Evolutionary conservation across 495 filamentous ascomycete species (phyloP).

Genomic region (Penicillium odoratum): DNA sequence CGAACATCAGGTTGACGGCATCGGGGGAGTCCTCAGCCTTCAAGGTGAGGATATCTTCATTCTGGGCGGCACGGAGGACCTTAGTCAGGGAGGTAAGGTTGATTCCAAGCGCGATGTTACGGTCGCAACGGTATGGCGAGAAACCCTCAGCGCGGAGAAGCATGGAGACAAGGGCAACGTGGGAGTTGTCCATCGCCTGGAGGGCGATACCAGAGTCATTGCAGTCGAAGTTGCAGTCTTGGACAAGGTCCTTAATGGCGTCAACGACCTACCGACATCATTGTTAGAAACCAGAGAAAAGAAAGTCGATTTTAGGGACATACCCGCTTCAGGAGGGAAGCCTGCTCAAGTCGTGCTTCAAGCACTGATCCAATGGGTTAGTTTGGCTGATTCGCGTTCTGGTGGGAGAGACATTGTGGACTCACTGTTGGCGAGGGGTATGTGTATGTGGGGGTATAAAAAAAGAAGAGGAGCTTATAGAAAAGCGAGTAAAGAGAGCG

Average conservation of each 20-base stretch:
- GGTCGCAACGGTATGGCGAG: constrained; percentile 96
- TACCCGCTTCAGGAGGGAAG: constrained; percentile 93
- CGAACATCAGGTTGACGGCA: constrained; percentile 91
- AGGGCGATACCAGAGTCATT: constrained; percentile 98
- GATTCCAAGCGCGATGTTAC: constrained; percentile 97
- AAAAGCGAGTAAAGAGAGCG: not conserved
- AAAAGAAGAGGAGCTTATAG: not conserved
- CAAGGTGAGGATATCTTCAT: constrained; percentile 91
- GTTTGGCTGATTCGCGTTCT: constrained; percentile 16
- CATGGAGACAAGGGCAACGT: constrained; percentile 99
- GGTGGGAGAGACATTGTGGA: constrained; percentile 13
- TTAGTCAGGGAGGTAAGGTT: constrained; percentile 96
- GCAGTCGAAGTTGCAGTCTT: constrained; percentile 99
- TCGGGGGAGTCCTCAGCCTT: constrained; percentile 98
- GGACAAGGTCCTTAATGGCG: constrained; percentile 98
- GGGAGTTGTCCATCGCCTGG: constrained; percentile 99
- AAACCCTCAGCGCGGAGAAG: constrained; percentile 94
- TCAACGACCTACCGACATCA: constrained; percentile 76
- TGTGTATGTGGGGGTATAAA: constrained; percentile 2
- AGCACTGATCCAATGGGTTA: constrained; percentile 63
- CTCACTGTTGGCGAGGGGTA: constrained; percentile 40
- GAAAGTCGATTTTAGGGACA: constrained; percentile 9
- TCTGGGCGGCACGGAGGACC: constrained; percentile 91
- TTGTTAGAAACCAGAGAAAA: constrained; percentile 3
- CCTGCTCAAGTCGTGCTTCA: constrained; percentile 95